These are phyloP conservation scores for Hymenoscyphus salicellus DNA, from an alignment of 2,329 filamentous ascomycete genomes.

Conservation along the genomic window DNA sequence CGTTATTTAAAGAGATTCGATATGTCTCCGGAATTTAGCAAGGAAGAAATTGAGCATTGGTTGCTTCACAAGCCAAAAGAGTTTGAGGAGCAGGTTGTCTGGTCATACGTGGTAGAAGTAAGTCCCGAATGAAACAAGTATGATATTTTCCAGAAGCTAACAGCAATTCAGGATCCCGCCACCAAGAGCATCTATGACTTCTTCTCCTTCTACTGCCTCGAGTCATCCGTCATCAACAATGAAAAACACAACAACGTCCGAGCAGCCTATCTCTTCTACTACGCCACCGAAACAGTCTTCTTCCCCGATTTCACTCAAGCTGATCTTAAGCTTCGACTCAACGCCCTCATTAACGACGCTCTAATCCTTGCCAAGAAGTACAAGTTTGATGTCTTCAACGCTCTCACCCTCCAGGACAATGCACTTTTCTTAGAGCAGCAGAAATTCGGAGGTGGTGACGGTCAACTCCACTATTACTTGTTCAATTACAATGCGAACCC, in stretches of 20 bases:
- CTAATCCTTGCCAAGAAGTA: slow-evolving; percentile 79
- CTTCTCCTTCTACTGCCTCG: slow-evolving; percentile 93
- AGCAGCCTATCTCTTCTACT: slow-evolving; percentile 97
- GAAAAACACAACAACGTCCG: slow-evolving; percentile 74
- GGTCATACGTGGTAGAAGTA: slow-evolving; percentile 87
- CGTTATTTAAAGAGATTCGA: slow-evolving; percentile 79
- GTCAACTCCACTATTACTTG: slow-evolving; percentile 92
- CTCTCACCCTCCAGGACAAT: slow-evolving; percentile 90
- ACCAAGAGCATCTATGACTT: slow-evolving; percentile 89
- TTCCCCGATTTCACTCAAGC: slow-evolving; percentile 49
- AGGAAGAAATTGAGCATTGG: slow-evolving; percentile 85
- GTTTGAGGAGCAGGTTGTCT: slow-evolving; percentile 78
- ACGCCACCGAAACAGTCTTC: slow-evolving; percentile 80
- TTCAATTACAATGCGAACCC: slow-evolving; percentile 92
- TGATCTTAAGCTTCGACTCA: slow-evolving; percentile 74
- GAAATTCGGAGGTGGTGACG: slow-evolving; percentile 92
- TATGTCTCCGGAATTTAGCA: slow-evolving; percentile 76
- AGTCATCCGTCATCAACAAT: slow-evolving; percentile 86
- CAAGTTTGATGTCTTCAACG: slow-evolving; percentile 96
- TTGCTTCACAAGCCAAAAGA: slow-evolving; percentile 67
- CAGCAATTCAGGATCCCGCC: slow-evolving; percentile 47
- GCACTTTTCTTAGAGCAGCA: slow-evolving; percentile 88
- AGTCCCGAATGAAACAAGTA: slow-evolving; percentile 18
- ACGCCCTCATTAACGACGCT: slow-evolving; percentile 76
- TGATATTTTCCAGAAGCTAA: slow-evolving; percentile 7